Evolutionary conservation across 2,329 filamentous ascomycete species (phyloP), one percentile per base, ranked within the genome.

Genomic region (Aaosphaeria pasadenensis): DNA sequence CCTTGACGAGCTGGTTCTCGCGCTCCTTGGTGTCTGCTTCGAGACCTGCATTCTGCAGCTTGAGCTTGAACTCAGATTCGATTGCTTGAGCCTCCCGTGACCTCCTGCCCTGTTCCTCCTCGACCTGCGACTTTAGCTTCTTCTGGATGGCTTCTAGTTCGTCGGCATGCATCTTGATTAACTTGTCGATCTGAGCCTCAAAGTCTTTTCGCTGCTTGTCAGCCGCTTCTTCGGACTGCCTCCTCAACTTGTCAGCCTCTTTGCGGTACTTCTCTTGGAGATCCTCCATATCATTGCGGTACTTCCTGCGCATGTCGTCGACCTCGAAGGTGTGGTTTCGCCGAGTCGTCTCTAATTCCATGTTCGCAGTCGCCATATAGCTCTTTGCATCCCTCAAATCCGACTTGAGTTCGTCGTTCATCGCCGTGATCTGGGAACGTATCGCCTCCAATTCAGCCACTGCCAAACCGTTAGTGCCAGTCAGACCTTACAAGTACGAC

Each of bases 31-130:
- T 73, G 31, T 80, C 77, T 6, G 79, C 71, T 59, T 74, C 67
- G 59, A 80, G 63, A 9, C 74, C 74, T 4, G 73, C 71, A 71
- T 77, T 61, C 69, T 77, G 70, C 31, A 71, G 64, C 50, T 80
- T 78, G 29, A 79, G 68, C 5, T 72, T 70, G 36, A 74, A 72
- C 52, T 77, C 78, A 4, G 74, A 74, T 45, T 81, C 80, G 5
- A 90, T 60, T n/a, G 87, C 81, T 50, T 84, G 79, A 2, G 88
- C 73, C 57, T 90, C 86, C n/a, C 77, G 78, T 17, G 80, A 70
- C 49, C 80, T 77, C 45, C 76, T 76, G 39, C 65, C 74, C 46
- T 80, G 75, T 63, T 91, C 84, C 42, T 87, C 81, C 31, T 88
- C 84, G 11, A 89, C 65, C 58, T 89, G 83, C n/a, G 76, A 75